Evolutionary conservation across 2,329 filamentous ascomycete genomes (phyloP), one percentile per base, ranked within the genome.

Genomic region (Onygena corvina): DNA sequence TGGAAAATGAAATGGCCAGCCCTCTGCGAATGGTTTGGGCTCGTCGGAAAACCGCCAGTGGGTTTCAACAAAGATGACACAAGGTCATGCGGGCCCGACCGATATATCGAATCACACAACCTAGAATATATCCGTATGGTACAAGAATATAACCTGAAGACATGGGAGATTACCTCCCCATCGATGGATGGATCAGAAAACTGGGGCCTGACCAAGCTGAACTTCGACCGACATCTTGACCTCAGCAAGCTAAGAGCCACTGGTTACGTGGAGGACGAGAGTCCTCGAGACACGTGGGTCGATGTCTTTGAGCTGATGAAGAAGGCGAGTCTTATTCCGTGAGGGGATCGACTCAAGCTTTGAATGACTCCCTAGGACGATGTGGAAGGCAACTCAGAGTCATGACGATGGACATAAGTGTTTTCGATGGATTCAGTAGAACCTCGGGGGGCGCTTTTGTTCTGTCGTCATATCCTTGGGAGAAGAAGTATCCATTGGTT

Each of bases 191-290:
- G 53, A 3, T 50, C 51, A 23, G 47, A 38, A 47, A 55, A 53
- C 50, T 55, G 53, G 53, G 51, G 49, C 2, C 40, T 55, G 23
- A 53, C 51, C 11, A 53, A 50, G 14, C 34, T 53, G 25, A 50
- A 52, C 34, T 52, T 50, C 20, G 34, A 55, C 36, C 47, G 51
- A 35, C 45, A 52, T 4, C 35, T 54, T 4, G 45, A 45, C 35
- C 51, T 54, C 30, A 31, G 45, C 7, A 54, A 53, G 30, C 30
- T 53, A 47, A 50, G 35, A 40, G 45, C 49, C 36, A 52, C 34
- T 7, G 52, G 53, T 6, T 52, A 50, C 30, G 16, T 14, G 14
- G 53, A 53, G 29, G 52, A 55, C 2, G 53, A 53, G 25, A 27
- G 30, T 12, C 34, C 35, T 14, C n/a, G 16, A 12, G 46, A 49